Conservation (phyloP, 1,284 basidiomycete species). For the Apiotrichum sp. region DNA sequence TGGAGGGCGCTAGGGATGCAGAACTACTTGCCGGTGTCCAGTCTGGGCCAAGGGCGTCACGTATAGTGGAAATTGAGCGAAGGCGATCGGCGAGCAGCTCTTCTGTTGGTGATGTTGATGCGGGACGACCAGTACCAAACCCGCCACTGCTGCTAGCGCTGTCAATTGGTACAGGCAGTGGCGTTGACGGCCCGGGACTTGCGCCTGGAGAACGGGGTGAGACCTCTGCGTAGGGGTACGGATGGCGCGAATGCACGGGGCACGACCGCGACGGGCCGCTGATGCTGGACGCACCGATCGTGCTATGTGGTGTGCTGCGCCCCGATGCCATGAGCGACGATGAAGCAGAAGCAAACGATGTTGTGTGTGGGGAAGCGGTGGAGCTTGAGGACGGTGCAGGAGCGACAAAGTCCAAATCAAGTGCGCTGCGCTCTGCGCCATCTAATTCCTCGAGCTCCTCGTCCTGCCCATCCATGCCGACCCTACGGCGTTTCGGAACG, state of each 20-base stretch:
- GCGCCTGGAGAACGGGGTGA: background rate
- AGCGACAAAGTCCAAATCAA: background rate
- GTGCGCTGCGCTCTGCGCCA: background rate
- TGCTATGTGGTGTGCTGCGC: background rate
- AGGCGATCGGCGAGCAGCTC: slow-evolving; percentile 29
- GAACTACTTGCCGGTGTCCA: slow-evolving; percentile 15
- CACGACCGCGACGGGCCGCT: background rate
- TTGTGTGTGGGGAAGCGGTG: background rate
- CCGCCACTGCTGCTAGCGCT: background rate
- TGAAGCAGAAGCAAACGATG: background rate
- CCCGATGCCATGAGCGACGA: background rate
- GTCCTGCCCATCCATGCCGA: background rate
- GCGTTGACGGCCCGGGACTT: background rate
- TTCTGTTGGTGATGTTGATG: slow-evolving; percentile 19
- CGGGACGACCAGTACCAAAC: background rate
- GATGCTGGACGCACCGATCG: background rate
- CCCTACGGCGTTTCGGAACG: slow-evolving; percentile 7
- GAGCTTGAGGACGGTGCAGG: background rate
- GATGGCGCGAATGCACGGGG: background rate
- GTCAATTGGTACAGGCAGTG: too few species aligned
- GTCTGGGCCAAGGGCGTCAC: slow-evolving; percentile 25
- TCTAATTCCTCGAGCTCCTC: slow-evolving; percentile 4
- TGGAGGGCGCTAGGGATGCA: background rate
- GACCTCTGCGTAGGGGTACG: background rate
- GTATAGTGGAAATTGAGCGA: slow-evolving; percentile 27